These are phyloP conservation scores for Deinandra increscens DNA, from an alignment of 129 eudicot genomes.

Conservation along the genomic window DNA sequence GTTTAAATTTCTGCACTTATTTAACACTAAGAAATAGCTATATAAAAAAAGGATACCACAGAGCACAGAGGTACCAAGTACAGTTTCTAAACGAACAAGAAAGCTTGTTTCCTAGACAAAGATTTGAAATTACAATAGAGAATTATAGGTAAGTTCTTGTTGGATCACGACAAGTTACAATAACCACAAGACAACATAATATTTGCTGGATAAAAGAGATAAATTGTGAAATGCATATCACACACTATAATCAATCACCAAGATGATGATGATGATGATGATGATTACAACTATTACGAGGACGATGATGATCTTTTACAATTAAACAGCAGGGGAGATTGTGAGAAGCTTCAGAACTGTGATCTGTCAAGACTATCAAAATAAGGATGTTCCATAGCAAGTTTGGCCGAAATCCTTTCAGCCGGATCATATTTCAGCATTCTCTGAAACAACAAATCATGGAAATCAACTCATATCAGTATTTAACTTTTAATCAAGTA, in stretches of 20 bases:
- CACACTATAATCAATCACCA: slow-evolving; percentile 58
- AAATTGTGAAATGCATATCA: slow-evolving; percentile 14
- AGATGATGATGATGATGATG: slow-evolving; percentile 76
- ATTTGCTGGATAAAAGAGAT: slow-evolving; percentile 4
- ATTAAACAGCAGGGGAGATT: too few relatives aligned
- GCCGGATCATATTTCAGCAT: slow-evolving; percentile 88
- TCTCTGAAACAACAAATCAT: slow-evolving; percentile 42
- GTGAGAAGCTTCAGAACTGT: slow-evolving; percentile 52
- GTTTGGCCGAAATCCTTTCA: slow-evolving; percentile 85
- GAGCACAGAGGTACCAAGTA: too few relatives aligned
- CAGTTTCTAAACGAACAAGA: too few relatives aligned
- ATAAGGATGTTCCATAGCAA: slow-evolving; percentile 86
- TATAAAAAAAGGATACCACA: too few relatives aligned
- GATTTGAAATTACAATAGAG: not conserved
- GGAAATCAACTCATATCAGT: not conserved
- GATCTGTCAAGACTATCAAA: slow-evolving; percentile 79
- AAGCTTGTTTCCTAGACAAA: not conserved
- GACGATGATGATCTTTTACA: slow-evolving; percentile 53
- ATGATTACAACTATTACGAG: slow-evolving; percentile 2
- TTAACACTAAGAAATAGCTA: too few relatives aligned
- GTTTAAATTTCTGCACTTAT: too few relatives aligned
- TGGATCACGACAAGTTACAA: not conserved
- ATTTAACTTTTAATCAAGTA: too few relatives aligned
- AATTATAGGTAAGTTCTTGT: slow-evolving; percentile 6
- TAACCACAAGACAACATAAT: not conserved